These are phyloP conservation scores for Starmerella vaccinii DNA, from an alignment of 805 yeast species.

Conservation along the genomic window DNA sequence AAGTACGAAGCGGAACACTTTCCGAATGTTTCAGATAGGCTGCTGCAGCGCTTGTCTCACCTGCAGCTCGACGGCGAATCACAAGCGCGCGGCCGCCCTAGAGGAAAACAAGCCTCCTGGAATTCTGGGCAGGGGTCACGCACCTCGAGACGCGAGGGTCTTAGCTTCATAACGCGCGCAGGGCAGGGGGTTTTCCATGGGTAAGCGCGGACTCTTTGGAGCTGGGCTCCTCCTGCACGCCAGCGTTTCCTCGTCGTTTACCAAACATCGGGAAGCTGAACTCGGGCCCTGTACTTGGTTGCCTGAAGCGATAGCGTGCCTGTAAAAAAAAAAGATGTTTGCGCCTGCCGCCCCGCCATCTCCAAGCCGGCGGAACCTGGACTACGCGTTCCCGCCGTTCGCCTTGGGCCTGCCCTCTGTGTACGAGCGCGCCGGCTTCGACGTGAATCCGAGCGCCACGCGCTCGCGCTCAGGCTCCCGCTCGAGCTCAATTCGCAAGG, in stretches of 20 bases:
- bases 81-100: neutral
- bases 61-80: neutral
- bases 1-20: no score
- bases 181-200: no score
- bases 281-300: neutral
- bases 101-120: neutral
- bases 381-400: conserved; percentile 35
- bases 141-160: neutral
- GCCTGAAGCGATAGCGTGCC: no score
- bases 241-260: neutral
- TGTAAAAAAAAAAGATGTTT: conserved; percentile 2
- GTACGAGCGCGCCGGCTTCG: conserved; percentile 38
- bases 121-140: conserved; percentile 1
- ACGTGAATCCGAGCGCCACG: conserved; percentile 21
- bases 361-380: conserved; percentile 25
- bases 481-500: conserved; percentile 6
- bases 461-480: conserved; percentile 19
- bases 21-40: no score
- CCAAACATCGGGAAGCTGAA: neutral
- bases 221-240: neutral
- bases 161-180: neutral
- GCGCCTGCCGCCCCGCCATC: conserved; percentile 8
- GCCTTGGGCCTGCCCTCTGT: conserved; percentile 33
- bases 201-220: no score
- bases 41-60: neutral